phyloP scores from a whole-genome alignment of 306 rosid genomes.

The Psophocarpus tetragonolobus region DNA sequence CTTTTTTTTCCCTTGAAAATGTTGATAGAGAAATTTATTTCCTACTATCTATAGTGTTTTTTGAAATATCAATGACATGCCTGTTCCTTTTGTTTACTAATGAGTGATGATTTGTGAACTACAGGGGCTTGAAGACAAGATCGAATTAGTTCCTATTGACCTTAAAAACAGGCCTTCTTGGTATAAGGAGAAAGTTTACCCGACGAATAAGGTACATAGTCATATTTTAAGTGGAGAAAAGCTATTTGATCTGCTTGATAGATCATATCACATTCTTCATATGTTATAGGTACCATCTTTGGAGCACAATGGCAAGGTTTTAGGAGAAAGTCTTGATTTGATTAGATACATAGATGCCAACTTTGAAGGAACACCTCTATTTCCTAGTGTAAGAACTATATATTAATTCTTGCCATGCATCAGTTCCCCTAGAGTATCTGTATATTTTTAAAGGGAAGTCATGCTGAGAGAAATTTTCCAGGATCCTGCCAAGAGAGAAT shows the following conservation, averaged over 20 bases:
- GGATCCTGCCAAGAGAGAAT: conserved; percentile 13
- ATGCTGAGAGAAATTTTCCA: neutral
- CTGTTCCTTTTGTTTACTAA: neutral
- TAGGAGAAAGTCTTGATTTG: conserved; percentile 19
- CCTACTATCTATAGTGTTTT: neutral
- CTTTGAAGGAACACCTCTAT: neutral
- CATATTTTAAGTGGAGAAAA: neutral
- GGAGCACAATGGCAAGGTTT: conserved; percentile 11
- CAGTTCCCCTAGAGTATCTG: neutral
- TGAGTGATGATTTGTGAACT: neutral
- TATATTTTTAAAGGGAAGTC: neutral
- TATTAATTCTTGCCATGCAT: neutral
- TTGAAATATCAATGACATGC: neutral
- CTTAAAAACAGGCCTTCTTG: conserved; percentile 3
- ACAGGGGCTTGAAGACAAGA: neutral
- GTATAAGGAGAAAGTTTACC: conserved; percentile 7
- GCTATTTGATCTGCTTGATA: neutral
- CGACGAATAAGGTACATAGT: neutral
- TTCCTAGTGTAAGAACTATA: neutral
- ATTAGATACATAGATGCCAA: conserved; percentile 3
- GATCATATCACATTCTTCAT: neutral
- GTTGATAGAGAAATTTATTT: too few relatives aligned
- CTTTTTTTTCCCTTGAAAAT: too few relatives aligned
- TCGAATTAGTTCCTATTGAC: neutral
- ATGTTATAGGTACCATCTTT: neutral